These are phyloP conservation scores for Seminavis robusta DNA, from an alignment of 108 stramenopile genomes.

Conservation along the genomic window DNA sequence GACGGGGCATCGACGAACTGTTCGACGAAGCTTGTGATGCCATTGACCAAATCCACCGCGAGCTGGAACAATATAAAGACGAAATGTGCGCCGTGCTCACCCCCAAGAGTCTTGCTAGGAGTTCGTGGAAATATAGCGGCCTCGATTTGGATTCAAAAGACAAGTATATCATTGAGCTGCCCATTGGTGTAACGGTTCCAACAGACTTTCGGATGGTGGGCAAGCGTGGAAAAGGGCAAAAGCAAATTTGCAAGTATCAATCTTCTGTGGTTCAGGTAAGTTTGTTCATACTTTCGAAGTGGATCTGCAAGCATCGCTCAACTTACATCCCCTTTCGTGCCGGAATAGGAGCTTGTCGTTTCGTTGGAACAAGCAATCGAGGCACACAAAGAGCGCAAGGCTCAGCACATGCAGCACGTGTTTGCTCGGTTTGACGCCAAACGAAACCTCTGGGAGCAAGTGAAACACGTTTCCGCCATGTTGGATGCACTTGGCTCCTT, in stretches of 20 bases:
- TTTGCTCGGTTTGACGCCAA: slow-evolving; percentile 94
- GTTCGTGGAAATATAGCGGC: slow-evolving; percentile 83
- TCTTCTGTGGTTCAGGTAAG: slow-evolving; percentile 75
- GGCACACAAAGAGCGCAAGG: slow-evolving; percentile 81
- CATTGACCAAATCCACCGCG: slow-evolving; percentile 61
- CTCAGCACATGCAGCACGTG: slow-evolving; percentile 85
- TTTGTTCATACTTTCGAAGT: no score
- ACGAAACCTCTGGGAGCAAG: slow-evolving; percentile 83
- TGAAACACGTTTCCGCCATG: slow-evolving; percentile 82
- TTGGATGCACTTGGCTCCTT: slow-evolving; percentile 94
- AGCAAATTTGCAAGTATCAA: slow-evolving; percentile 91
- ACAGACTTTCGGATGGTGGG: slow-evolving; percentile 79
- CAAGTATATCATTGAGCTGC: slow-evolving; percentile 92
- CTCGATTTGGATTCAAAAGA: slow-evolving; percentile 90
- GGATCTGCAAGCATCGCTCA: no score
- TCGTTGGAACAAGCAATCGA: slow-evolving; percentile 82
- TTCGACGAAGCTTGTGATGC: slow-evolving; percentile 89
- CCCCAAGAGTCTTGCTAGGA: slow-evolving; percentile 38
- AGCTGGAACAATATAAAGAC: slow-evolving; percentile 80
- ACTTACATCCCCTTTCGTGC: no score
- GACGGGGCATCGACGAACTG: slow-evolving; percentile 83
- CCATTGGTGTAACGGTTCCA: slow-evolving; percentile 80
- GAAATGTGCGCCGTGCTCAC: slow-evolving; percentile 66
- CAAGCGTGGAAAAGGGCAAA: slow-evolving; percentile 79
- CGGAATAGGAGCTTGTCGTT: slow-evolving; percentile 63